Conservation (phyloP, 257 asterid genomes). For the Solanum virginianum region DNA sequence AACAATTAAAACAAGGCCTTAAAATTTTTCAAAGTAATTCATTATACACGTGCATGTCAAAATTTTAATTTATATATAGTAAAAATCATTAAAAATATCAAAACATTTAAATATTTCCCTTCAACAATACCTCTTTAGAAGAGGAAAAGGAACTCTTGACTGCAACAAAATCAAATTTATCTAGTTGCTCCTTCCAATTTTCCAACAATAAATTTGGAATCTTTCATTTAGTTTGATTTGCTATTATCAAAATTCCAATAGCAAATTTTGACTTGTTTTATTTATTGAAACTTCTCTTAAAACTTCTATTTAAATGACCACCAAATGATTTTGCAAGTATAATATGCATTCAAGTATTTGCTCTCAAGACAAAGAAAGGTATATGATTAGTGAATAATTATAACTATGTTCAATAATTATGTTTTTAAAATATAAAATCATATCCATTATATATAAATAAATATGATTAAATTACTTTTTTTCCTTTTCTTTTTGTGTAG, state of each 20-base stretch:
- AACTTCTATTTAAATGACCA: neutral
- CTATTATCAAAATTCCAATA: neutral
- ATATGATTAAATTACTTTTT: no score
- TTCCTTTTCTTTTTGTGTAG: neutral
- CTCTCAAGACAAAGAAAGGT: neutral
- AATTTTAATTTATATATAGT: neutral
- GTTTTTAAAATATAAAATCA: no score
- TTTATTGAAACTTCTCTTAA: neutral
- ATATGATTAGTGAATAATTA: neutral
- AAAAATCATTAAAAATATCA: neutral
- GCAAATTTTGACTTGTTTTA: neutral
- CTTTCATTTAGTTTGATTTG: neutral
- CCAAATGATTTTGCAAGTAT: neutral
- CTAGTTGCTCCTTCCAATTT: neutral
- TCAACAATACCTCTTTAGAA: neutral
- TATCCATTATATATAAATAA: no score
- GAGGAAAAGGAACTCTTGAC: neutral
- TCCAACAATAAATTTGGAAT: neutral
- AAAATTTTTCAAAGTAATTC: neutral
- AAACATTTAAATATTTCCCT: neutral
- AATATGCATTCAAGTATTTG: neutral
- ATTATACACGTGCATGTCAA: neutral
- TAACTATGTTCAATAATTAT: neutral
- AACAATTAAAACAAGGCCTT: neutral
- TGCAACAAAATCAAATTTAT: neutral